A percentile compares a stretch with the other conserved stretches of the same genome.
phyloP scores from a whole-genome alignment of 805 yeast genomes.

The Metschnikowia similis region DNA sequence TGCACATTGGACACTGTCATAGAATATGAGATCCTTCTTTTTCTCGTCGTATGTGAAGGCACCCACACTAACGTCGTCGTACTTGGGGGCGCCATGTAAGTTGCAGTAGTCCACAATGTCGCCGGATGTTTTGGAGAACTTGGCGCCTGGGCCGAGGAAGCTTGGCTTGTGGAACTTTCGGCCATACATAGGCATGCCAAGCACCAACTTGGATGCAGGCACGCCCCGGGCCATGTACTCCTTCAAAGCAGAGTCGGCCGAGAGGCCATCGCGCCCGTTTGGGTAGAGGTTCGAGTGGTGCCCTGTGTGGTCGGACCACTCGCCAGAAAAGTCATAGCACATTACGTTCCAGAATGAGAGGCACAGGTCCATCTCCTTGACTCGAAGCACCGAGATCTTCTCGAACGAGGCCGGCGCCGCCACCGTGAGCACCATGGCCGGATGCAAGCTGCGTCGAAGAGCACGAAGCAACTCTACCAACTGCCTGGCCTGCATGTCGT shows the following conservation, averaged over 20 bases:
- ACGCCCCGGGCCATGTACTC: conserved; percentile 43
- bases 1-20: conserved; percentile 60
- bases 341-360: conserved; percentile 78
- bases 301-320: conserved; percentile 59
- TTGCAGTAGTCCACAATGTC: conserved; percentile 48
- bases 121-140: conserved; percentile 31
- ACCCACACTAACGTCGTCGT: conserved; percentile 48
- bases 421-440: conserved; percentile 50
- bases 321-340: conserved; percentile 87
- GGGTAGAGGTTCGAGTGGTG: conserved; percentile 69
- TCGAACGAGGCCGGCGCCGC: conserved; percentile 72
- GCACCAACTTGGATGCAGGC: conserved; percentile 46
- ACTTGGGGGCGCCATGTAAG: conserved; percentile 46
- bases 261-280: conserved; percentile 36
- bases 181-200: conserved; percentile 92
- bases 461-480: conserved; percentile 41
- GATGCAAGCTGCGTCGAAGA: conserved; percentile 26
- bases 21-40: conserved; percentile 23
- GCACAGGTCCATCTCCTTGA: conserved; percentile 53
- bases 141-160: conserved; percentile 37
- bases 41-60: conserved; percentile 26
- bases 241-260: conserved; percentile 47
- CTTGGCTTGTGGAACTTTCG: conserved; percentile 30
- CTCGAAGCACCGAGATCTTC: conserved; percentile 38
- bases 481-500: conserved; percentile 39